Base-by-base conservation (phyloP, 2,329 filamentous ascomycete genomes). In the Volutella citrinella region DNA sequence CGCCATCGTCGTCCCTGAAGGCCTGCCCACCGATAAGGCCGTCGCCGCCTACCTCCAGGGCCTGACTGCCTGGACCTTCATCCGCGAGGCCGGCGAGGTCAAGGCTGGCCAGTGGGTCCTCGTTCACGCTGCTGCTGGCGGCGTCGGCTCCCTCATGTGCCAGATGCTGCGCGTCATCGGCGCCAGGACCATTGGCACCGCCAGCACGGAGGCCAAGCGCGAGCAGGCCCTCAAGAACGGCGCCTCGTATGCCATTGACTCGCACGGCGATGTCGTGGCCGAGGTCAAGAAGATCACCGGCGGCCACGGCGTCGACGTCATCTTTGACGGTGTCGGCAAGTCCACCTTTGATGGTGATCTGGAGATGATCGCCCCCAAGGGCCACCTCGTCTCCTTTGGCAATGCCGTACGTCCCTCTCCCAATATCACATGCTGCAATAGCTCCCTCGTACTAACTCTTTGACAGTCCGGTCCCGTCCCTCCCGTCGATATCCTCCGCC, bases 291-390 rank as follows among this genome's bases (percentile, higher is more conserved):
- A 84, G 56, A 79, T 87, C 30, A 95, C 88, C 0, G 76, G 70
- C 3, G 83, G 83, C 0, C 66, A 79, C 40, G 90, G 90, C 7
- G 81, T 84, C 4, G 76, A 79, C 44, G 87, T 82, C 9, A 83
- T 95, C 18, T 94, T 88, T 56, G 89, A 95, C 57, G 85, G 86
- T 6, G 87, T 95, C 4, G 90, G 89, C 10, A 87, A 87, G 66
- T 73, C 74, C 30, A 95, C 90, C 0, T 95, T 93, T 64, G 87
- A 95, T 48, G 71, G 77, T 14, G 84, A 82, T 52, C 59, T 95
- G 45, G 78, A 89, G 45, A 76, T 80, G 49, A 72, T 91, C 34
- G 84, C 82, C 48, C 62, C 81, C 44, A 94, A 94, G 68, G 90
- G 88, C 6, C 83, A 72, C 3, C 64, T 95, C 51, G 73, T 88